Base-by-base conservation (phyloP, 768 basidiomycete species). In the Macrolepiota albuminosa region DNA sequence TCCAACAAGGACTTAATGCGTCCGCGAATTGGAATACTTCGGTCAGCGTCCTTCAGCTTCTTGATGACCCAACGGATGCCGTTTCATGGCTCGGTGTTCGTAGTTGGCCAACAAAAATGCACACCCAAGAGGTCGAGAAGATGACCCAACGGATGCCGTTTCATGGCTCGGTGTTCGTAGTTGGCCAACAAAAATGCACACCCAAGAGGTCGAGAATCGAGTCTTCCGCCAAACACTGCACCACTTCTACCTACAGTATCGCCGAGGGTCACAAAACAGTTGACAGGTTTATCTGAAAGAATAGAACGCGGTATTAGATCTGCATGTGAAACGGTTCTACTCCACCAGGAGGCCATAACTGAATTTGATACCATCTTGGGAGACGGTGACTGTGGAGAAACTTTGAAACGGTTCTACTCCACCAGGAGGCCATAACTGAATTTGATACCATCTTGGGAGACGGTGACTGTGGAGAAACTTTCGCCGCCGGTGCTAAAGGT, bases 311-410 rank as follows among this genome's bases (percentile, higher is more conserved):
- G 72, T 0, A 66, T 84, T 29, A 67, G 68, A 36, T 64, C 68
- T 2, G 81, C 82, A 1, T 79, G 79, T 60, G 29, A 71, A 51
- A 67, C 70, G 2, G 75, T 86, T 31, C 73, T 86, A 18, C 64
- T 61, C 4, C 76, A 78, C 7, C 80, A 84, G 62, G 69, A 72
- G 3, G 81, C 83, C 13, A 72, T 88, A 64, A 87, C 86, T 4
- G 70, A 74, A 37, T 84, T 77, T 65, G 87, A 87, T 67, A 84
- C 83, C 9, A 72, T 86, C 31, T 75, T 82, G 7, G 85, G 86
- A 31, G 85, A 87, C 68, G 86, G 85, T 6, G 84, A 87, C 66
- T 85, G 84, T 50, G 84, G 86, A 9, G 71, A 80, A 42, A 86
- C 84, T 7, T 82, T 86, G 29, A 71, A 51, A 67, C 70, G 2